Conservation (phyloP, 2,329 filamentous ascomycete species). For the Rutstroemia sp. region DNA sequence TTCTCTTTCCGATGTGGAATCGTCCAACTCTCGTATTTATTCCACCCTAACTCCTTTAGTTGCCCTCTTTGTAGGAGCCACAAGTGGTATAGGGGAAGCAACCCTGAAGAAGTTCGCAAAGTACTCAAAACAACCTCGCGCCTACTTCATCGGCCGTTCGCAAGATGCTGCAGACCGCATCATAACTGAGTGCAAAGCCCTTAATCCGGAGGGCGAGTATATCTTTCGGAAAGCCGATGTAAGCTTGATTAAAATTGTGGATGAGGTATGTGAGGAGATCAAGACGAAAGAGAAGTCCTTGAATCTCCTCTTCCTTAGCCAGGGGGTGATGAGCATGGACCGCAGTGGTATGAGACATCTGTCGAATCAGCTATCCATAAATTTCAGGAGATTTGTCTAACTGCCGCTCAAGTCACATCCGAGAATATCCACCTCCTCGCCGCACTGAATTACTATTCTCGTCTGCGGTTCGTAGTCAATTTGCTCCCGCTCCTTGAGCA, state of each 20-base stretch:
- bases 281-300: constrained; percentile 41
- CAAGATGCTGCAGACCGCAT: constrained; percentile 35
- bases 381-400: constrained; percentile 25
- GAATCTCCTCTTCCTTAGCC: constrained; percentile 47
- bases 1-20: not conserved
- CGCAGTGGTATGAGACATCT: too few relatives aligned
- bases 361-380: too few relatives aligned
- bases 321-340: constrained; percentile 10
- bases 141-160: constrained; percentile 43
- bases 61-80: constrained; percentile 31
- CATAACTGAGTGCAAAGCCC: constrained; percentile 33
- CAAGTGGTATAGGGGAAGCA: constrained; percentile 44
- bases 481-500: constrained; percentile 46
- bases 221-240: constrained; percentile 41
- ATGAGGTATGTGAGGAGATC: constrained; percentile 43
- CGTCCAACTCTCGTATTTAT: not conserved
- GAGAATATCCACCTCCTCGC: constrained; percentile 26
- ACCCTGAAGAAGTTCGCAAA: constrained; percentile 39
- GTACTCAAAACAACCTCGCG: constrained; percentile 33
- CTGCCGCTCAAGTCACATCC: constrained; percentile 27
- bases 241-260: constrained; percentile 40
- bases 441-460: constrained; percentile 43
- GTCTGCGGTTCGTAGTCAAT: constrained; percentile 48
- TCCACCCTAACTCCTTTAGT: not conserved
- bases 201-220: constrained; percentile 39